A percentile compares a stretch with the other conserved stretches of the same genome.
These are phyloP conservation scores for Multifurca ochricompacta DNA, from an alignment of 768 basidiomycete species.

Conservation along the genomic window DNA sequence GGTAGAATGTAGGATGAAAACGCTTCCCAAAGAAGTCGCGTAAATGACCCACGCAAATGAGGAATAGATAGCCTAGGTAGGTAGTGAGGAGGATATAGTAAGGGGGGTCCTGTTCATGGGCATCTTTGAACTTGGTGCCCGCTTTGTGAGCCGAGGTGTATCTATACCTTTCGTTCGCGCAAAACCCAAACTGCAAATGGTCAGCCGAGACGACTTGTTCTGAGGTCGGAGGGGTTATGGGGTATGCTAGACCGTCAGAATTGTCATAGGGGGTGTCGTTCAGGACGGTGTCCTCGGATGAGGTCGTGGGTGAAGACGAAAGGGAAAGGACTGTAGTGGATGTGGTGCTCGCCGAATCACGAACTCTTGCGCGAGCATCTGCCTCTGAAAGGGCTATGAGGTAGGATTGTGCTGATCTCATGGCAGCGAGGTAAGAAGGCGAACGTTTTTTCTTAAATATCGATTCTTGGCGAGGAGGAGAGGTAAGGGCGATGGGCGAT, in stretches of 20 bases:
- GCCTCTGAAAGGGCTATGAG: conserved; percentile 54
- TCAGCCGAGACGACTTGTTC: conserved; percentile 71
- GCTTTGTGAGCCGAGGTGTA: conserved; percentile 54
- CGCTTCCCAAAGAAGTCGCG: conserved; percentile 94
- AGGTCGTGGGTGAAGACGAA: conserved; percentile 62
- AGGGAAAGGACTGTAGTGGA: conserved; percentile 68
- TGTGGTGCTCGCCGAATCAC: conserved; percentile 36
- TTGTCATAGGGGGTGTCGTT: conserved; percentile 41
- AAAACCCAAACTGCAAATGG: conserved; percentile 92
- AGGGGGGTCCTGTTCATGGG: conserved; percentile 76
- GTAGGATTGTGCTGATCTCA: conserved; percentile 51
- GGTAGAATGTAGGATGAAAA: conserved; percentile 58
- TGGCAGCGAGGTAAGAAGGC: conserved; percentile 29
- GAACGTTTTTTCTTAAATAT: conserved; percentile 44
- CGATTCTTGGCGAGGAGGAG: conserved; percentile 37
- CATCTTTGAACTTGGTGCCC: conserved; percentile 40
- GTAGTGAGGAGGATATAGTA: conserved; percentile 90
- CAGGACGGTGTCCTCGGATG: conserved; percentile 60
- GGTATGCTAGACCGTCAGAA: conserved; percentile 49
- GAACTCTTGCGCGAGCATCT: conserved; percentile 57
- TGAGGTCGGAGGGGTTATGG: conserved; percentile 65
- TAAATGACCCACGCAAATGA: conserved; percentile 86
- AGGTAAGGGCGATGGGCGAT: conserved; percentile 20
- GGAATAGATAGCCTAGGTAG: conserved; percentile 88
- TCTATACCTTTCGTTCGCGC: conserved; percentile 68